Percentiles rank a stretch among this genome's conserved stretches.
phyloP scores from a whole-genome alignment of 169 alveolate species.

The Plasmodium relictum region DNA sequence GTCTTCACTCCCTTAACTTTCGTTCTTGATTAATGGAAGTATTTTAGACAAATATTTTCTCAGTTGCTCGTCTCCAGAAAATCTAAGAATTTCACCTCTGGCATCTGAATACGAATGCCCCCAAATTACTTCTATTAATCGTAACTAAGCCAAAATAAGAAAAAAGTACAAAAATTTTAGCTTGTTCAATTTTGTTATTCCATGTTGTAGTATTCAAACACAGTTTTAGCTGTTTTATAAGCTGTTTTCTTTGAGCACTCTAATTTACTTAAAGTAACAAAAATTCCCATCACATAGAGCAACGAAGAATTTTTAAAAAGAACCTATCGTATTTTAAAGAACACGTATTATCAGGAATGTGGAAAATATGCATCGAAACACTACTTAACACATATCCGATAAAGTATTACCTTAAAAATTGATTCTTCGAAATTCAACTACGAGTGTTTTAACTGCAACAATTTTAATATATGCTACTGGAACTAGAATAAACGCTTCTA shows the following conservation, averaged over 20 bases:
- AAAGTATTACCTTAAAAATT: not conserved
- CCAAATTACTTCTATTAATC: conserved; percentile 92
- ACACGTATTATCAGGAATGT: not conserved
- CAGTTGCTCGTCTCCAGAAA: conserved; percentile 92
- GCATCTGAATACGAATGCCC: conserved; percentile 94
- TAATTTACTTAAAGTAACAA: conserved; percentile 89
- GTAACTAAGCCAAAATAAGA: conserved; percentile 83
- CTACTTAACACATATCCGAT: not conserved
- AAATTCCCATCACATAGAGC: conserved; percentile 9
- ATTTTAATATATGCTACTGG: conserved; percentile 94
- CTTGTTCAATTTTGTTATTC: conserved; percentile 86
- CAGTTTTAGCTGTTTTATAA: not conserved
- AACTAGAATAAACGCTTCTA: conserved; percentile 96
- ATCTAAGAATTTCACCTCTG: conserved; percentile 94
- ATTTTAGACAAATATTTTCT: conserved; percentile 94
- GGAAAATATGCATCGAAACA: not conserved
- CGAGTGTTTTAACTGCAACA: conserved; percentile 94
- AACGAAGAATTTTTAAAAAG: conserved; percentile 18
- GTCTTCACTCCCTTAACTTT: conserved; percentile 94
- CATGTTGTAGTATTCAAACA: conserved; percentile 88
- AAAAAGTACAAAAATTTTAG: conserved; percentile 2
- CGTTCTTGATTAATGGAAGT: conserved; percentile 94
- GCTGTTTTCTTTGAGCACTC: conserved; percentile 78
- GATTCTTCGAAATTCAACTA: conserved; percentile 84
- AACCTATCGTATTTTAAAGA: conserved; percentile 14